These are phyloP conservation scores for Lactarius pseudohatsudake DNA, from an alignment of 768 basidiomycete genomes.

Conservation along the genomic window DNA sequence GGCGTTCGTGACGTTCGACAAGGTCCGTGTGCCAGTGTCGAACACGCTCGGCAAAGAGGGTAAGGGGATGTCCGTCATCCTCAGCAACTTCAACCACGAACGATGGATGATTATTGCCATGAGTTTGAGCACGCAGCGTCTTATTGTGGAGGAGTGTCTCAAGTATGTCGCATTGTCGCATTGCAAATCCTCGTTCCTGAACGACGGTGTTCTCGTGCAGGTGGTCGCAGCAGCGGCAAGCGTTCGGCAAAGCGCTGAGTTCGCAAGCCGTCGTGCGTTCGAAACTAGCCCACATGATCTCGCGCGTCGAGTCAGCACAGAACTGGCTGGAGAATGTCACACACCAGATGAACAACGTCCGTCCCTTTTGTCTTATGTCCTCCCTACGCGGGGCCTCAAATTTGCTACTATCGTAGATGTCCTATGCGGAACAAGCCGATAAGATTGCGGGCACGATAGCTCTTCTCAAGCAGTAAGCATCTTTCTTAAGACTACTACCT, in stretches of 20 bases:
- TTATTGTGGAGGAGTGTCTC: slow-evolving; percentile 86
- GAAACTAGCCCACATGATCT: slow-evolving; percentile 88
- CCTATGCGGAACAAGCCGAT: slow-evolving; percentile 77
- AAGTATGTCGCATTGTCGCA: slow-evolving; percentile 48
- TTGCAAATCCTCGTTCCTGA: not conserved
- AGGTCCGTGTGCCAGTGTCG: slow-evolving; percentile 75
- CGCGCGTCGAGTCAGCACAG: slow-evolving; percentile 81
- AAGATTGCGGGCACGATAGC: slow-evolving; percentile 89
- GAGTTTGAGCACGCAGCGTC: slow-evolving; percentile 71
- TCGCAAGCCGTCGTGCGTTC: slow-evolving; percentile 84
- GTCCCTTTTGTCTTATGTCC: slow-evolving; percentile 22
- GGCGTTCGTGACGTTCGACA: slow-evolving; percentile 79
- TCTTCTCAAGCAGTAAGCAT: slow-evolving; percentile 77
- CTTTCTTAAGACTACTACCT: not conserved
- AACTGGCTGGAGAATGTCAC: slow-evolving; percentile 90
- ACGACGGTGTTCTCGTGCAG: slow-evolving; percentile 39
- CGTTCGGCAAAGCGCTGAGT: slow-evolving; percentile 85
- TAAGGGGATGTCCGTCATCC: slow-evolving; percentile 76
- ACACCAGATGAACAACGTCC: slow-evolving; percentile 87
- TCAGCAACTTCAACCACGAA: slow-evolving; percentile 89
- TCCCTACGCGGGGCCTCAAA: slow-evolving; percentile 25
- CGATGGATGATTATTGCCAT: slow-evolving; percentile 83
- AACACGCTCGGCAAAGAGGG: slow-evolving; percentile 89
- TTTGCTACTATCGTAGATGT: slow-evolving; percentile 56
- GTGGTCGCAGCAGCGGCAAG: slow-evolving; percentile 86